These are phyloP conservation scores for Psilocybe subaeruginosa DNA, from an alignment of 768 basidiomycete genomes.

Conservation along the genomic window DNA sequence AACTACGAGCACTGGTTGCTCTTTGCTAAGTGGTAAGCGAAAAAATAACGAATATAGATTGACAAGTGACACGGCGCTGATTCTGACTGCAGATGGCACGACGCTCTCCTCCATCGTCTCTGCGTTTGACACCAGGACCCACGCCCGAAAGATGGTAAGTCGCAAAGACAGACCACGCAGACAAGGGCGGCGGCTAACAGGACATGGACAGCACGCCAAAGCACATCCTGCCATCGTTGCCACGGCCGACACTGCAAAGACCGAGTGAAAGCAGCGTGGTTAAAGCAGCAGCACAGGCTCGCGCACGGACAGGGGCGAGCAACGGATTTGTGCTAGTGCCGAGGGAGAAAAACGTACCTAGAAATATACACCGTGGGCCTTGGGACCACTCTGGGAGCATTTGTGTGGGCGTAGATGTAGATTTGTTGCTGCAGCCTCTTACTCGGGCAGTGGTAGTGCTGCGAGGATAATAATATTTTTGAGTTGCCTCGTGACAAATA, in stretches of 20 bases:
- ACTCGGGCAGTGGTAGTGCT: slow-evolving; percentile 43
- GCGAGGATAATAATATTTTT: slow-evolving; percentile 20
- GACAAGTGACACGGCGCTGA: slow-evolving; percentile 12
- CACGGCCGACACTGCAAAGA: slow-evolving; percentile 52
- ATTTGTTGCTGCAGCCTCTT: slow-evolving; percentile 45
- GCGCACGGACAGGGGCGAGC: slow-evolving; percentile 20
- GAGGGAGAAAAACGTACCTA: slow-evolving; percentile 6
- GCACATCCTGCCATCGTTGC: slow-evolving; percentile 70
- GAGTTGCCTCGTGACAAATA: slow-evolving; percentile 6
- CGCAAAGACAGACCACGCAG: neutral
- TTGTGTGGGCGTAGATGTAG: slow-evolving; percentile 45
- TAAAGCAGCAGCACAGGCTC: slow-evolving; percentile 8
- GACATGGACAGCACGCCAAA: slow-evolving; percentile 47
- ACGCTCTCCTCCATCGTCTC: slow-evolving; percentile 67
- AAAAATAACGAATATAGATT: neutral
- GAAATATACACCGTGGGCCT: slow-evolving; percentile 45
- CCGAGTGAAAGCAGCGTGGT: slow-evolving; percentile 22
- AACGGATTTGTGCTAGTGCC: slow-evolving; percentile 4
- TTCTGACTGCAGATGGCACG: slow-evolving; percentile 52
- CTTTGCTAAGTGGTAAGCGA: slow-evolving; percentile 10
- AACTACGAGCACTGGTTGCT: slow-evolving; percentile 22
- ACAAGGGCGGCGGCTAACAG: slow-evolving; percentile 14
- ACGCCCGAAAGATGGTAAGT: slow-evolving; percentile 57
- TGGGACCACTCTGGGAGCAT: slow-evolving; percentile 62
- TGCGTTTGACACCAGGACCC: slow-evolving; percentile 64